Base-by-base conservation (phyloP, 2,329 filamentous ascomycete genomes). In the Cytospora piceae region DNA sequence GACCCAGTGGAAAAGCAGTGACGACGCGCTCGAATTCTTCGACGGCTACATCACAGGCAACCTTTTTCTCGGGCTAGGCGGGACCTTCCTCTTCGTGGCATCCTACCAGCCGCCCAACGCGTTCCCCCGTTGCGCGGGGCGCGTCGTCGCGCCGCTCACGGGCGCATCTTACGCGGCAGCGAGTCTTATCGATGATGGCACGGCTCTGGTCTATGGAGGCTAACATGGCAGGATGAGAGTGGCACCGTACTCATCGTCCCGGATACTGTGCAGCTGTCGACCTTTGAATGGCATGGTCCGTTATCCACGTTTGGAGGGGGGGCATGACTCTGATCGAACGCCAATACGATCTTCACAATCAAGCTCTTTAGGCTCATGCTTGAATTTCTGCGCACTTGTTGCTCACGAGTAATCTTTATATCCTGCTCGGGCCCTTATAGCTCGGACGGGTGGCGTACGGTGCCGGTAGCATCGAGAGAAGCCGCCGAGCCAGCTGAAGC, bases 41-140 rank as follows among this genome's bases (percentile, higher is more conserved):
- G 89, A 91, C 75, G 86, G 82, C 17, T 86, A 85, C 71, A 81
- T 86, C 55, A 74, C 81, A 1, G 86, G 83, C 32, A 88, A 88
- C 73, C 77, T 89, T 59, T 80, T 89, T 61, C 76, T 89, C 4
- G 83, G 85, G 0, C 77, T 89, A 20, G 87, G 87, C 39, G 87
- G 87, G 17, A 85, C 86, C 2, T 88, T 87, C 71, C 77, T 89
- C 59, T 89, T 89, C 74, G 84, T 89, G 58, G 83, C 87, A 3
- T 87, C 85, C 14, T 89, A 88, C 72, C 85, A 89, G 70, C 80
- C 89, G 59, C 86, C 86, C 24, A 88, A 89, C 73, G 84, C 87
- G 14, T 89, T 89, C 69, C 87, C 87, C 7, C 80, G 79, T 58
- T 82, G 83, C 70, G 83, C 85, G 4, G 86, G 86, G 2, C 76